Base-by-base conservation (phyloP, 306 rosid genomes). In the Lupinus albus region DNA sequence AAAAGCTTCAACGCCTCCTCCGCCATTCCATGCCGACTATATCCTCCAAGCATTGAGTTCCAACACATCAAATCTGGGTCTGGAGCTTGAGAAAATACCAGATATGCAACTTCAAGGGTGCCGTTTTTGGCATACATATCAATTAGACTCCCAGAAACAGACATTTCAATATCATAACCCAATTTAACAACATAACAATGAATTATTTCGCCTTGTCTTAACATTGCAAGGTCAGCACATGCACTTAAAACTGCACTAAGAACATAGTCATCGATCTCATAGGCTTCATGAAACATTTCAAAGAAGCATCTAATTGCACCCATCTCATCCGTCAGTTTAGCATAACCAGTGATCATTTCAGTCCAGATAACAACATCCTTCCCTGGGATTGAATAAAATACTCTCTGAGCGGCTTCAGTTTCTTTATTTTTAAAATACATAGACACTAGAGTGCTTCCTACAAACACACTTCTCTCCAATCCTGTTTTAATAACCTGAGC, bases 31-130 rank as follows among this genome's bases (percentile, higher is more conserved):
- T 87, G 96, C 74, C 82, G 89, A 74, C 93, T 79, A 60, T 81
- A 92, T 81, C 98, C 98, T 55, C 93, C 95, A 9, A 92, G 91
- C 91, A 92, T 89, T 1, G 96, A 66, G 85, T 92, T 92, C 88
- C 90, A 89, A 65, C 95, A 89, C 81, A 77, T 88, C 78, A 92
- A 80, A 79, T 92, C 96, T 17, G 93, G 89, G 53, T 54, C 44
- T 41, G 68, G 14, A 58, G 80, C 91, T 53, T 56, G 81, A 45
- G 82, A 87, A 82, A 92, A 89, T 68, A 82, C 61, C 42, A 58
- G 42, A 55, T 53, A 13, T 64, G 96, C 91, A 39, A 84, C 79
- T 64, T 70, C 68, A 63, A 92, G 85, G 76, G 58, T 16, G 42
- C 96, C 98, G 28, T 83, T 92, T 86, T 92, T 92, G 36, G 91